phyloP scores from a whole-genome alignment of 2,329 filamentous ascomycete species.

The Trichoderma breve region DNA sequence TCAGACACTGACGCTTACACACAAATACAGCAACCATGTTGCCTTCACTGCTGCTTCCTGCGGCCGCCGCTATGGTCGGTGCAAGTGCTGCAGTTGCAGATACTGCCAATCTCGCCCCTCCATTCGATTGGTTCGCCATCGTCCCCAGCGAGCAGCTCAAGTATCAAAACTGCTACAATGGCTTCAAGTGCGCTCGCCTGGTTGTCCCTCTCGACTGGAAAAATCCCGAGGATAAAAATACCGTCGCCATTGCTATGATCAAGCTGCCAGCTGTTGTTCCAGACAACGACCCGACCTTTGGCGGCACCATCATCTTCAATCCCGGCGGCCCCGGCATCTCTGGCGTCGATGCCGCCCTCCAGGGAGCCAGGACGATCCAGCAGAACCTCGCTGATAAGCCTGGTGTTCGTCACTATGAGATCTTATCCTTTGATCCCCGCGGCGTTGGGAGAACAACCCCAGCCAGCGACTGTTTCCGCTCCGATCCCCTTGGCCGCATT shows the following conservation, averaged over 20 bases:
- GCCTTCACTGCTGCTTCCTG: background rate
- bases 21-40: background rate
- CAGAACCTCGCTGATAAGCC: conserved; percentile 29
- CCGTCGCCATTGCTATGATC: conserved; percentile 39
- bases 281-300: conserved; percentile 36
- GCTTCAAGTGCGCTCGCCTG: conserved; percentile 41
- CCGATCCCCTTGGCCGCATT: conserved; percentile 29
- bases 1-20: background rate
- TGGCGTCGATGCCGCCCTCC: conserved; percentile 32
- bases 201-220: conserved; percentile 44
- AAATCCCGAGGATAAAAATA: conserved; percentile 25
- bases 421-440: conserved; percentile 44
- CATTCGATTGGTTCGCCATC: conserved; percentile 37
- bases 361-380: conserved; percentile 22
- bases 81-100: background rate
- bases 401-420: conserved; percentile 37
- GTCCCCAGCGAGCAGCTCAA: conserved; percentile 35
- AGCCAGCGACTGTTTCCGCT: conserved; percentile 37
- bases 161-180: conserved; percentile 40
- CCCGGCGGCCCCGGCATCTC: conserved; percentile 45
- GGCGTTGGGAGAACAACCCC: conserved; percentile 40
- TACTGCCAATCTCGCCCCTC: background rate
- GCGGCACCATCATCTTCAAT: conserved; percentile 43
- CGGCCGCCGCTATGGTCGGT: background rate
- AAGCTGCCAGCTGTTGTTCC: conserved; percentile 39